phyloP scores from a whole-genome alignment of 192 early-diverging fungal genomes.

The Neocallimastix lanati region DNA sequence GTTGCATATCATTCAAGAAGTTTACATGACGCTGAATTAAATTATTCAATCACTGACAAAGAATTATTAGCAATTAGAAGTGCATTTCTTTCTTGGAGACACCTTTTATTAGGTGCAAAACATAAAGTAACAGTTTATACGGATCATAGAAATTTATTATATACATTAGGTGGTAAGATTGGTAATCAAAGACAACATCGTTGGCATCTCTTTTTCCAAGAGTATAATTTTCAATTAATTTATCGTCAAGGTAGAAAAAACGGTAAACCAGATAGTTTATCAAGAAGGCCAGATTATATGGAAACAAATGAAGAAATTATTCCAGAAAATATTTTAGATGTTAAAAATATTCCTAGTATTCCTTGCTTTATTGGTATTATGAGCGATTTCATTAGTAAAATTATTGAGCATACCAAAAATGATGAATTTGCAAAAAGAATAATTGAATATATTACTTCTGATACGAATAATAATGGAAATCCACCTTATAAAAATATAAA shows the following conservation, averaged over 20 bases:
- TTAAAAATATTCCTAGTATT: no score
- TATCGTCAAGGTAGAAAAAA: constrained; percentile 12
- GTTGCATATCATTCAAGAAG: constrained; percentile 7
- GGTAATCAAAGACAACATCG: constrained; percentile 12
- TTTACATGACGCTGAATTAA: constrained; percentile 5
- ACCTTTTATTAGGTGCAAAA: constrained; percentile 8
- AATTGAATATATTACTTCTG: no score
- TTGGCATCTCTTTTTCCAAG: constrained; percentile 6
- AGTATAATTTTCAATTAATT: constrained; percentile 9
- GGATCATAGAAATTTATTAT: constrained; percentile 20
- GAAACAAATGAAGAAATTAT: no score
- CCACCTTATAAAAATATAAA: no score
- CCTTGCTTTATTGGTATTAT: no score
- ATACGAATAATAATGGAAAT: no score
- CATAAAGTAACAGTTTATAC: constrained; percentile 10
- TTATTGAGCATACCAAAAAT: no score
- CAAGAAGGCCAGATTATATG: neutral
- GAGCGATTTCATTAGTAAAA: no score
- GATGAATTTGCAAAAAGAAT: no score
- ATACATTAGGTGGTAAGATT: constrained; percentile 6
- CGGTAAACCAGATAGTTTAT: constrained; percentile 13
- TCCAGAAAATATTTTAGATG: no score
- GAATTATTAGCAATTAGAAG: constrained; percentile 21
- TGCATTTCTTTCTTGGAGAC: constrained; percentile 14
- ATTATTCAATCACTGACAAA: constrained; percentile 12